Base-by-base conservation (phyloP, 768 basidiomycete genomes). In the Infundibulicybe gibba region DNA sequence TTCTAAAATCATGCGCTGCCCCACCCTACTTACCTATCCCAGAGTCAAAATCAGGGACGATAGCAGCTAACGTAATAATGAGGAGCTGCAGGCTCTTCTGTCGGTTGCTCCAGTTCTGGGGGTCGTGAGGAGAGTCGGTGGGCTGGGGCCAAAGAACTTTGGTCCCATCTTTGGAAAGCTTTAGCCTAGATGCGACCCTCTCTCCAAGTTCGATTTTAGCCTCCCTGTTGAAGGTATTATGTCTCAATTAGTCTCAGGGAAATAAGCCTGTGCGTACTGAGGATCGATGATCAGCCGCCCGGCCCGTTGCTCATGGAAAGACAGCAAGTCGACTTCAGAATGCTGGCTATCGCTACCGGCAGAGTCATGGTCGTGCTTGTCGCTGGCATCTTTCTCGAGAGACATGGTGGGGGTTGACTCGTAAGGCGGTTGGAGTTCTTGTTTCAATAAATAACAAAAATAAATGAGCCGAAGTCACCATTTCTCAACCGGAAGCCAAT, bases 91-190 rank as follows among this genome's bases (percentile, higher is more conserved):
- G 44, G 47, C 70, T 68, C 63, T 85, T 86, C 32, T 71, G 71
- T 19, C 69, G 53, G 41, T 66, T 62, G 15, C 71, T 69, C 83
- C 83, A 85, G 53, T 83, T 84, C 62, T 84, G 82, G 14, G 83
- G 84, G 54, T 86, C 83, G n/a, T 75, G 65, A 0, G 75, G 72
- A 39, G 79, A 72, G 42, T 84, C 77, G 1, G 76, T 73, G 1
- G 85, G 83, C 54, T 86, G 85, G 15, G 85, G 85, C 81, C 83
- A 86, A 0, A 87, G 71, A 9, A 86, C 75, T 41, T 72, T 80
- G 14, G 67, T 75, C 0, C 83, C 82, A 47, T 83, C 79, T 14
- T 54, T 49, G 3, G 77, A 72, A 6, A 83, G 66, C 68, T 86
- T 86, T 44, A 86, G 67, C 41, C 58, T 69, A 4, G 74, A 63